Conservation (phyloP, 148 eudicot genomes). For the Fagopyrum esculentum region DNA sequence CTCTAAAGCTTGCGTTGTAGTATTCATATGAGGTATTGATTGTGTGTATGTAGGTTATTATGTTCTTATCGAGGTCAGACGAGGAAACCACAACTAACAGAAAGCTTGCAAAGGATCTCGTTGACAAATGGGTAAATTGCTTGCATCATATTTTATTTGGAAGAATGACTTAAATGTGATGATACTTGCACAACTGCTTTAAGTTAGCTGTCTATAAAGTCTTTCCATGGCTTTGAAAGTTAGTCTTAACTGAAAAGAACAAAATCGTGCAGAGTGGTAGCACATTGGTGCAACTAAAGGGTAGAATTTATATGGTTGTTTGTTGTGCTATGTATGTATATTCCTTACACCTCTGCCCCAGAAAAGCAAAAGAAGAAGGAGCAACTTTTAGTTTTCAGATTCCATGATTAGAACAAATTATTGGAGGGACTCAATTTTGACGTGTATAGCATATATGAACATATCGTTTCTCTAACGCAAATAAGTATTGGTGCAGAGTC, state of each 20-base stretch:
- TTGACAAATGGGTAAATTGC: slow-evolving; percentile 80
- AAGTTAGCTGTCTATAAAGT: neutral
- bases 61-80: slow-evolving; percentile 93
- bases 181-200: neutral
- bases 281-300: neutral
- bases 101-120: slow-evolving; percentile 89
- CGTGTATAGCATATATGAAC: neutral
- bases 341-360: neutral
- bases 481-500: slow-evolving; percentile 50
- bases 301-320: neutral
- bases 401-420: neutral
- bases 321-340: neutral
- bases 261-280: neutral
- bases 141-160: neutral
- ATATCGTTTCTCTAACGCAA: slow-evolving; percentile 9
- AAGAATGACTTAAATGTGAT: too few species aligned
- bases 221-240: neutral
- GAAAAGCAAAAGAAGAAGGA: neutral
- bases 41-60: slow-evolving; percentile 57
- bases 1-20: neutral
- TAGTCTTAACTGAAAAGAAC: too few species aligned
- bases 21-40: neutral
- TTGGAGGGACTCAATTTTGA: neutral
- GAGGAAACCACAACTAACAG: slow-evolving; percentile 91
- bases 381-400: neutral